Base-by-base conservation (phyloP, 768 basidiomycete genomes). In the Gloeopeniophorella convolvens region DNA sequence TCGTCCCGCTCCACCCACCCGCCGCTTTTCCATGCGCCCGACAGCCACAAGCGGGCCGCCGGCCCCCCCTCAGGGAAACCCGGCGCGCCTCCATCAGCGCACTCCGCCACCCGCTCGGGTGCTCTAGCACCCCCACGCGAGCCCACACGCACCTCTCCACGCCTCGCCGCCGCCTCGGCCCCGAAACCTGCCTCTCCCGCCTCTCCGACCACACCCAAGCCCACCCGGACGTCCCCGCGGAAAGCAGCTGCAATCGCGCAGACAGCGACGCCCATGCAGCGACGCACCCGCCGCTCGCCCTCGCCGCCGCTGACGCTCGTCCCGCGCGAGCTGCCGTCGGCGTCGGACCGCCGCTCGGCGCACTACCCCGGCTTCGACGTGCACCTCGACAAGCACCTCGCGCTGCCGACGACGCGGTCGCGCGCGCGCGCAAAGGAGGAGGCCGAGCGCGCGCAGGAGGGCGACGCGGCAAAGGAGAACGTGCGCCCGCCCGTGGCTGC, bases 321-420 rank as follows among this genome's bases (percentile, higher is more conserved):
- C 31, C 47, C 50, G 16, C 55, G 57, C n/a, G 50, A 51, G 40
- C 35, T 51, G 34, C 54, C 50, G 1, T 50, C 43, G 10, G 42
- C 39, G 1, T 46, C 54, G 15, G 47, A 58, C 34, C 57, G 54
- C 41, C 46, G 37, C 13, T 58, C 57, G 5, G 43, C 37, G 42
- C 57, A 58, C 26, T 56, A 58, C 28, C 57, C 57, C 10, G 57
- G 57, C 2, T 58, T 58, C 16, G 55, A 58, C 44, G 55, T 58
- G 24, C 50, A 51, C 40, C 35, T 32, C n/a, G 57, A 58, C 47
- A 56, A 42, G n/a, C 57, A 58, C 30, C n/a, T 58, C 30, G 40
- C 32, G 15, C 34, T 57, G 32, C 53, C 47, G 7, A 33, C 39
- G 26, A 41, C 47, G 23, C 55, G 45, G n/a, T 53, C 54, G 13